phyloP scores from a whole-genome alignment of 2,329 filamentous ascomycete species.

The Pseudovirgaria hyperparasitica region DNA sequence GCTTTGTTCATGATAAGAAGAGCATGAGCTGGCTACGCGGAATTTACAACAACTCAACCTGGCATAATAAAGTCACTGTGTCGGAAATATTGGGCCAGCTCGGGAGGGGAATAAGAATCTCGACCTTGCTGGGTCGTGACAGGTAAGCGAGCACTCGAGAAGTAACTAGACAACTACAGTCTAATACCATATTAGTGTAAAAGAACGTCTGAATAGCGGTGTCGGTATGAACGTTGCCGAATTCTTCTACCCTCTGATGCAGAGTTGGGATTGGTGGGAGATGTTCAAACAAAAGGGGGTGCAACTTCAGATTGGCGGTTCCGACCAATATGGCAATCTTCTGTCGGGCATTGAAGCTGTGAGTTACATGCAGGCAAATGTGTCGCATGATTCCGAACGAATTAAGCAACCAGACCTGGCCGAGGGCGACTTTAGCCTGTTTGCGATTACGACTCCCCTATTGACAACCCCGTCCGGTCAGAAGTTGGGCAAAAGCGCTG shows the following conservation, averaged over 20 bases:
- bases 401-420: too few relatives aligned
- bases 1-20: constrained; percentile 47
- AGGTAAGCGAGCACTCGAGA: constrained; percentile 44
- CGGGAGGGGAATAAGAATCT: constrained; percentile 62
- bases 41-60: constrained; percentile 69
- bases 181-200: constrained; percentile 43
- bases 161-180: neutral
- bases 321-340: constrained; percentile 95
- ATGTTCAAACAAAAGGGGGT: constrained; percentile 58
- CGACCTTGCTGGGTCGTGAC: constrained; percentile 78
- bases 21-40: constrained; percentile 54
- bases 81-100: constrained; percentile 64
- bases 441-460: constrained; percentile 85
- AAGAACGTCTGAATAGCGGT: constrained; percentile 68
- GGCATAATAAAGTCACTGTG: constrained; percentile 62
- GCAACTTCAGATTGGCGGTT: constrained; percentile 84
- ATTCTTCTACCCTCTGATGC: constrained; percentile 84
- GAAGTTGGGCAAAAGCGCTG: constrained; percentile 91
- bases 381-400: too few relatives aligned
- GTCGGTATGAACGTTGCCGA: constrained; percentile 92
- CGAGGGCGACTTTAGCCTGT: too few relatives aligned
- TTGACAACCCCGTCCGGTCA: constrained; percentile 72
- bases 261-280: constrained; percentile 95
- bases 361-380: constrained; percentile 56
- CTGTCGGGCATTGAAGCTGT: constrained; percentile 77